Base-by-base conservation (phyloP, 495 filamentous ascomycete species). In the Penicillium robsamsonii region DNA sequence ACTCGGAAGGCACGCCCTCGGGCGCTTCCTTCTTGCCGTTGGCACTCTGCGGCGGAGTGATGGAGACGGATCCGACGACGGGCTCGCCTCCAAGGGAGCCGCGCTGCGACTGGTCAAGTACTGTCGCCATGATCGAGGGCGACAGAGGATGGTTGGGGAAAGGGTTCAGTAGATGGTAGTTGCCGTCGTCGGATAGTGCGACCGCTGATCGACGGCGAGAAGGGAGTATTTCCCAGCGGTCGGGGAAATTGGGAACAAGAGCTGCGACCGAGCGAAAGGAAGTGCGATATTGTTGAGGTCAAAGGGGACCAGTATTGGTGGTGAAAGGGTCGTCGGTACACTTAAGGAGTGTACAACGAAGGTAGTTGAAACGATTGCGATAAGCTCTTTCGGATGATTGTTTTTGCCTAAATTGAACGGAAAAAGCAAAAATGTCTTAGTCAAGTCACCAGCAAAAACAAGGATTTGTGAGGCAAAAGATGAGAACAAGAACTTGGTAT, bases 151-250 rank as follows among this genome's bases (percentile, higher is more conserved):
- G 46, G 31, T 53, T 56, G 40, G 52, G 53, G 38, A 46, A 53
- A 38, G 48, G 51, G 56, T 56, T 58, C 18, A 53, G 48, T 44
- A 30, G 12, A 44, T 22, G 40, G 35, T 47, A 55, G 59, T 62
- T 65, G 73, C 73, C 71, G 73, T 70, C 74, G 73, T 75, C 74
- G 70, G 61, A 68, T 63, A 57, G 65, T 60, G 72, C 68, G 75
- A 78, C 75, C 75, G 75, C 75, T 78, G 70, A 75, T 75, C 74
- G 75, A 77, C 74, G 75, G 73, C 73, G 65, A 70, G 49, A 61
- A 31, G 35, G 29, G 46, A 52, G 27, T 53, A 30, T 48, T 75
- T 71, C 75, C 75, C 75, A 78, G 75, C 75, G 73, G 75, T 76
- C 72, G 68, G 73, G 74, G 75, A 59, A 72, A 56, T 55, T 27